Evolutionary conservation across 1,284 basidiomycete genomes (phyloP).

Genomic region (Pyrrhoderma noxium): DNA sequence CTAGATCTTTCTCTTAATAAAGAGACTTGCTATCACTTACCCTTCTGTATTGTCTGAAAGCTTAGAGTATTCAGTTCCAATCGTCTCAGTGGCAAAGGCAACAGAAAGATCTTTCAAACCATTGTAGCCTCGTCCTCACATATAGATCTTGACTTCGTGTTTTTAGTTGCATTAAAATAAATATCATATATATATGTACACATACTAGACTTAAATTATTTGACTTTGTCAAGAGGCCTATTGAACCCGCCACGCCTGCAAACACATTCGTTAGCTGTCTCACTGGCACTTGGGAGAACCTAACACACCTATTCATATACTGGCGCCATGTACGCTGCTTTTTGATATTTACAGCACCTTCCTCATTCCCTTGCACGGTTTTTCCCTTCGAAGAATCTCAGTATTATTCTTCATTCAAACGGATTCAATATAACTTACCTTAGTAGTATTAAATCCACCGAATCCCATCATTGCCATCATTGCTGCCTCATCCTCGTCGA

Average conservation of each 20-base stretch:
- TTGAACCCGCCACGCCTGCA: constrained; percentile 86
- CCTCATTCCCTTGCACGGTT: constrained; percentile 74
- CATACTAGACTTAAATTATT: constrained; percentile 29
- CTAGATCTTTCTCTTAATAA: too few relatives aligned
- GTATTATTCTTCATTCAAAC: constrained; percentile 7
- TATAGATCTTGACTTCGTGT: too few relatives aligned
- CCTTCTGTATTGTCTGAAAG: too few relatives aligned
- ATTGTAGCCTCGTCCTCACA: too few relatives aligned
- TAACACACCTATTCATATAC: constrained; percentile 80
- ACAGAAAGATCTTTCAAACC: too few relatives aligned
- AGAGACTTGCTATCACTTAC: too few relatives aligned
- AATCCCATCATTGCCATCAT: constrained; percentile 94
- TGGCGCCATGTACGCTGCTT: constrained; percentile 93
- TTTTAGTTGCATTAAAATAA: too few relatives aligned
- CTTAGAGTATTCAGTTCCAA: too few relatives aligned
- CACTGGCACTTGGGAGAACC: constrained; percentile 13
- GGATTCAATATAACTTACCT: constrained; percentile 43
- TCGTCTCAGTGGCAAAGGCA: too few relatives aligned
- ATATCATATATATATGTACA: too few relatives aligned
- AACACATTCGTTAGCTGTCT: background rate
- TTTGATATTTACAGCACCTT: constrained; percentile 71
- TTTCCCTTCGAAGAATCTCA: constrained; percentile 49
- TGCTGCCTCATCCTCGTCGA: constrained; percentile 60
- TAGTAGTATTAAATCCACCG: constrained; percentile 82
- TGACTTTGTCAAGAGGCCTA: constrained; percentile 69